Evolutionary conservation across 2,329 filamentous ascomycete species (phyloP).

Genomic region (Beauveria sp.): DNA sequence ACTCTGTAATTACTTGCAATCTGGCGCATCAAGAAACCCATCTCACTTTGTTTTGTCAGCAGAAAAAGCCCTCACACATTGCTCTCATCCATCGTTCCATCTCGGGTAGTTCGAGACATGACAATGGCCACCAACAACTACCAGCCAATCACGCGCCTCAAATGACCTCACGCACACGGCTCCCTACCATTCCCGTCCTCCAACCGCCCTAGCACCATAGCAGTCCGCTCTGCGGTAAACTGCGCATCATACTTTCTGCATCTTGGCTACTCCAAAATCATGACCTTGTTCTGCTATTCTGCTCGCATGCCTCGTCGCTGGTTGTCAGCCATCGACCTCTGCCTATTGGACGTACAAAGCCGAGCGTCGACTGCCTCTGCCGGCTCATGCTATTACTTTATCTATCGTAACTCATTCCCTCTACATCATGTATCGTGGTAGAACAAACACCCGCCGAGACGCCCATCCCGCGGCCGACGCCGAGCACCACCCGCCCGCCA

Average conservation of each 20-base stretch:
- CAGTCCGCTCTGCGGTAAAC: not conserved
- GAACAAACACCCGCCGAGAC: not conserved
- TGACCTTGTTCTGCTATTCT: not conserved
- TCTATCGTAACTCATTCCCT: not conserved
- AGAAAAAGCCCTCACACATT: no score
- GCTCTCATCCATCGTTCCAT: no score
- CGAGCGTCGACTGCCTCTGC: not conserved
- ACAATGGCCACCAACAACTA: not conserved
- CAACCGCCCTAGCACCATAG: no score
- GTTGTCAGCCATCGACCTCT: not conserved
- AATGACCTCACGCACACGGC: not conserved
- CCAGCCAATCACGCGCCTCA: not conserved
- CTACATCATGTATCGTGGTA: not conserved
- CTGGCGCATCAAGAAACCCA: no score
- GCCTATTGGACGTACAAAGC: not conserved
- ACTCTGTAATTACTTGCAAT: no score
- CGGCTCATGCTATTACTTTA: not conserved
- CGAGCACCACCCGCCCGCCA: not conserved
- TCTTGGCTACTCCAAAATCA: not conserved
- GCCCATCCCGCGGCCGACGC: not conserved
- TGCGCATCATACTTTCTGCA: not conserved
- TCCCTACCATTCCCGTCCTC: not conserved
- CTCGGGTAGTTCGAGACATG: no score
- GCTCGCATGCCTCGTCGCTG: not conserved
- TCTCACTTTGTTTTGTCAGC: no score